A percentile compares a stretch with the other conserved stretches of the same genome.
Conservation (phyloP, 495 filamentous ascomycete species). For the Penicillium longicatenatum region DNA sequence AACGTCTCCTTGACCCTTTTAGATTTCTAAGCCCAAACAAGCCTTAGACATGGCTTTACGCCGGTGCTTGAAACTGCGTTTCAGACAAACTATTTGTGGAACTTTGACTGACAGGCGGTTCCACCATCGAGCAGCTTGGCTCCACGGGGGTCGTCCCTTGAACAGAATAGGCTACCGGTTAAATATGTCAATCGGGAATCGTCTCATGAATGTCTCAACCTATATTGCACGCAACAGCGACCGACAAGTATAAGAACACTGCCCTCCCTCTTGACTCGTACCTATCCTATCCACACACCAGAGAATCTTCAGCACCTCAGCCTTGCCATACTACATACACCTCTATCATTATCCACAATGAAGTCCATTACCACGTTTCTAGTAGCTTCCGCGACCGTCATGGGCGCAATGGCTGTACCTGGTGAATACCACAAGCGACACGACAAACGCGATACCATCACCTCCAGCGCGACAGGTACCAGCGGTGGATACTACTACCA, state of each 20-base stretch:
- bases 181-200: not conserved
- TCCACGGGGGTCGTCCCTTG: not conserved
- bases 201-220: not conserved
- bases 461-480: slow-evolving; percentile 43
- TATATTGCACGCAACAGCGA: not conserved
- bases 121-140: not conserved
- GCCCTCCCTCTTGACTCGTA: too few relatives aligned
- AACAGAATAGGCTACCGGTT: slow-evolving; percentile 7
- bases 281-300: not conserved
- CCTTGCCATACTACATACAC: not conserved
- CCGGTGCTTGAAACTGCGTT: not conserved
- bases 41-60: not conserved
- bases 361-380: not conserved
- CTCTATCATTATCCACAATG: not conserved
- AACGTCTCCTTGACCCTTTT: not conserved
- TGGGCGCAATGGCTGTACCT: slow-evolving; percentile 1
- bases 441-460: slow-evolving; percentile 6
- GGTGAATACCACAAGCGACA: slow-evolving; percentile 7
- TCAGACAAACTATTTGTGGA: slow-evolving; percentile 5
- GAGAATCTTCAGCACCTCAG: not conserved
- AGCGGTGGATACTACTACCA: slow-evolving; percentile 63
- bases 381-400: not conserved
- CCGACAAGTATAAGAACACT: not conserved
- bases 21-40: not conserved
- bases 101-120: not conserved